Percentiles rank a stretch among this genome's conserved stretches.
Conservation (phyloP, 768 basidiomycete species). For the Lentinula raphanica region DNA sequence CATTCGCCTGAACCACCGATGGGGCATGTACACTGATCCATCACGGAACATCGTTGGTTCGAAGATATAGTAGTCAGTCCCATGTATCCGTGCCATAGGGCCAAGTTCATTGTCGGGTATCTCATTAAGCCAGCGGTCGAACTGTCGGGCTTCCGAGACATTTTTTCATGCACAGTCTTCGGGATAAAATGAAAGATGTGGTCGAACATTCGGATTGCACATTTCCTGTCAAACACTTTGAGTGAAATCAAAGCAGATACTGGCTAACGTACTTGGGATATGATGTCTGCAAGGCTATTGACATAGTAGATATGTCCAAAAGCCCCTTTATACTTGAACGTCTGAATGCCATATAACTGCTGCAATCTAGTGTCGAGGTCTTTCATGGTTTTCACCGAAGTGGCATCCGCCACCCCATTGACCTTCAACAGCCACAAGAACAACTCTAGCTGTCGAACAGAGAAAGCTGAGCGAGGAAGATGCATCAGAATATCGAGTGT, state of each 20-base stretch:
- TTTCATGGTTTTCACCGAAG: slow-evolving; percentile 2
- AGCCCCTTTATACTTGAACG: slow-evolving; percentile 22
- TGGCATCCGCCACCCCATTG: background rate
- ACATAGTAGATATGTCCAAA: slow-evolving; percentile 27
- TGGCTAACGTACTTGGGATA: slow-evolving; percentile 1
- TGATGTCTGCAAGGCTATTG: slow-evolving; percentile 18
- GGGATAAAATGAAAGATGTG: slow-evolving; percentile 13
- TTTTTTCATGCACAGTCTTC: slow-evolving; percentile 11
- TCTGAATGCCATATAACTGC: slow-evolving; percentile 22
- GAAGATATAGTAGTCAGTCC: slow-evolving; percentile 4
- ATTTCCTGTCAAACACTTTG: slow-evolving; percentile 13
- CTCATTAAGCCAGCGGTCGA: slow-evolving; percentile 2
- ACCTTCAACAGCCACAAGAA: background rate
- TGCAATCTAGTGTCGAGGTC: slow-evolving; percentile 11
- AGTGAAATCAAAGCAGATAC: background rate
- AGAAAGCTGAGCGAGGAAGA: slow-evolving; percentile 6
- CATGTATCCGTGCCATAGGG: too few relatives aligned
- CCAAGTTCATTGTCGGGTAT: background rate
- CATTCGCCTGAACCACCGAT: background rate
- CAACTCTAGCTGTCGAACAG: background rate
- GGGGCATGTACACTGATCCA: background rate
- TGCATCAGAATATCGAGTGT: slow-evolving; percentile 2
- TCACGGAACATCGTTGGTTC: background rate
- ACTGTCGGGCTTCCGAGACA: slow-evolving; percentile 14
- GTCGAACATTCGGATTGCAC: slow-evolving; percentile 14